Evolutionary conservation across 768 basidiomycete species (phyloP).

Genomic region (Amanita jacksonii): DNA sequence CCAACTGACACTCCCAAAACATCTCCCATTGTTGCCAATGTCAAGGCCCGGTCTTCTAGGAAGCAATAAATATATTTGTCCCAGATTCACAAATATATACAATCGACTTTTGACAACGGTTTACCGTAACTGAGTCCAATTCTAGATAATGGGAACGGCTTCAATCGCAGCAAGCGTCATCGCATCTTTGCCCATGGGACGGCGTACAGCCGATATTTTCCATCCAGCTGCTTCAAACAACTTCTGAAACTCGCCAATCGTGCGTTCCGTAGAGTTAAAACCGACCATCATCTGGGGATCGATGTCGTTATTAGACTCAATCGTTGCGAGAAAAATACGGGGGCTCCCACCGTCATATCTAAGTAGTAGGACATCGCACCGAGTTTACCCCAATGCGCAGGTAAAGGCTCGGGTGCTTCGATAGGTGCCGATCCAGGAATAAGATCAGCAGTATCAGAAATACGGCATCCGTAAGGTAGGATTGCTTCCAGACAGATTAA

Average conservation of each 20-base stretch:
- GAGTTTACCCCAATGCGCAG: conserved; percentile 29
- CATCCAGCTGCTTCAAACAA: conserved; percentile 24
- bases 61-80: no score
- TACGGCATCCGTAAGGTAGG: conserved; percentile 17
- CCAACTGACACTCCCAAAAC: no score
- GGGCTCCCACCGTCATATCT: conserved; percentile 21
- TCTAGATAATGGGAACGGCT: conserved; percentile 18
- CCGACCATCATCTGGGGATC: conserved; percentile 31
- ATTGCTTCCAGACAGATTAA: conserved; percentile 27
- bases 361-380: conserved; percentile 26
- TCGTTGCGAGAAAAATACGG: no score
- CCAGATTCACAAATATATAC: no score
- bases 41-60: no score
- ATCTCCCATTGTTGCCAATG: no score
- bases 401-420: conserved; percentile 25
- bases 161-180: conserved; percentile 16
- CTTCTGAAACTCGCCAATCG: conserved; percentile 21
- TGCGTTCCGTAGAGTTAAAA: conserved; percentile 31
- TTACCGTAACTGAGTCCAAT: no score
- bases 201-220: conserved; percentile 19
- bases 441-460: neutral
- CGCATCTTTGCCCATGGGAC: conserved; percentile 12
- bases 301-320: neutral
- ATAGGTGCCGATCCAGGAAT: conserved; percentile 16
- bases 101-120: no score